Base-by-base conservation (phyloP, 106 monocot genomes). In the Dendrobium chrysotoxum region DNA sequence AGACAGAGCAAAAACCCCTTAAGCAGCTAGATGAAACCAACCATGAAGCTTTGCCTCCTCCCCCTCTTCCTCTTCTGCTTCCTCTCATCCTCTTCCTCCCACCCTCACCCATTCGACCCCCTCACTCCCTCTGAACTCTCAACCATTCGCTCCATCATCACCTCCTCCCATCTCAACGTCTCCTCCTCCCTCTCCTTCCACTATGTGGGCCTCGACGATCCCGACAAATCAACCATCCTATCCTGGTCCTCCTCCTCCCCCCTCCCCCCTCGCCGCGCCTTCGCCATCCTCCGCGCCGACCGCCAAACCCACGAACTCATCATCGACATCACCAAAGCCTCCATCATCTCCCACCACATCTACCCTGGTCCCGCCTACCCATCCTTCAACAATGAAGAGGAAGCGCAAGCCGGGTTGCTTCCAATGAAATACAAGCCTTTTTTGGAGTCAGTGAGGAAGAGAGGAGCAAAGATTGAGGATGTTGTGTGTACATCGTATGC, bases 141-240 rank as follows among this genome's bases (percentile, higher is more conserved):
- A 72, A 42, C 79, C 21, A 76, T 92, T 54, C 83, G 75, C 30
- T 76, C 72, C 66, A 72, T 88, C 64, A 81, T 72, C 8, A 20
- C 80, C 53, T 89, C 91, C 50, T 57, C 83, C 73, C 89, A 31
- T 61, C 80, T n/a, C 61, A 73, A 4, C 30, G 82, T 21, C 74
- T 74, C 74, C 73, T 38, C 73, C 74, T 74, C 74, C 35, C 68
- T 86, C 4, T 25, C 70, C 80, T 95, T 95, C 92, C 92, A 95
- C 77, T 90, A 95, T 72, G 86, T 95, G 54, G 92, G 92, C 68
- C 90, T 95, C 35, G 92, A 90, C 77, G 92, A 92, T 17, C 90
- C 90, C 61, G 90, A 95, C 79, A 92, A 95, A 79, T 28, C 82
- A 23, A 61, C 76, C 8, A n/a, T 92, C n/a, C 78, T 86, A 55